phyloP scores from a whole-genome alignment of 495 filamentous ascomycete species.

The Talaromyces borbonicus region DNA sequence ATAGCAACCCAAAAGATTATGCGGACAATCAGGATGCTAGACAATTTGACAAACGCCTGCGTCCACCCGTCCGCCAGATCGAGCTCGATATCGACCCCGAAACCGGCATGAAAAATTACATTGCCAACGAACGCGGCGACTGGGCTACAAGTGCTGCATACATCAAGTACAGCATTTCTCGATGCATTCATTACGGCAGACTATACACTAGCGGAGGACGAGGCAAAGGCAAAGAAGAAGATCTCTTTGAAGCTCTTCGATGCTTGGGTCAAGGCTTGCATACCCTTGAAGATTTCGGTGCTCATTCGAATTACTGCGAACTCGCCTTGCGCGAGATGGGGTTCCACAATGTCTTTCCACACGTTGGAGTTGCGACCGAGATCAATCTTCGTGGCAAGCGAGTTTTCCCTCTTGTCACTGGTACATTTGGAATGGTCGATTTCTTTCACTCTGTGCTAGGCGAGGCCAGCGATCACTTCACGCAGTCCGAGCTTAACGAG shows the following conservation, averaged over 20 bases:
- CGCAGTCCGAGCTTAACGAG: slow-evolving; percentile 88
- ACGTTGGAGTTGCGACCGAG: slow-evolving; percentile 65
- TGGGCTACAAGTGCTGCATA: slow-evolving; percentile 91
- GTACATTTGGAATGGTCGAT: slow-evolving; percentile 86
- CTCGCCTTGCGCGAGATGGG: slow-evolving; percentile 80
- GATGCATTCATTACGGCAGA: slow-evolving; percentile 83
- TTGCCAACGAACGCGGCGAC: slow-evolving; percentile 74
- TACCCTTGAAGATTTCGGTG: slow-evolving; percentile 90
- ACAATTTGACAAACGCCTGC: slow-evolving; percentile 71
- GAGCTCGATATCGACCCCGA: slow-evolving; percentile 76
- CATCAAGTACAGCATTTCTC: slow-evolving; percentile 70
- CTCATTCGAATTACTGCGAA: slow-evolving; percentile 92
- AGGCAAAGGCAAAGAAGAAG: slow-evolving; percentile 62
- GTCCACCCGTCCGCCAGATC: slow-evolving; percentile 58
- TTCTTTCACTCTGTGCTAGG: slow-evolving; percentile 96
- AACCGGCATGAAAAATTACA: slow-evolving; percentile 98
- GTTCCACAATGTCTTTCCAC: slow-evolving; percentile 71
- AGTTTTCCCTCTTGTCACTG: slow-evolving; percentile 84
- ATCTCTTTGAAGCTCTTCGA: slow-evolving; percentile 82
- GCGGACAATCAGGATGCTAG: slow-evolving; percentile 82
- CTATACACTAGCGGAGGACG: slow-evolving; percentile 66
- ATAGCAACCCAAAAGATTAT: slow-evolving; percentile 74
- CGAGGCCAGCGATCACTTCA: slow-evolving; percentile 91
- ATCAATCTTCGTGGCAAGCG: slow-evolving; percentile 61
- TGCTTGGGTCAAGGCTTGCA: slow-evolving; percentile 87